Evolutionary conservation across 495 filamentous ascomycete species (phyloP).

Genomic region (Daldinia bambusicola): DNA sequence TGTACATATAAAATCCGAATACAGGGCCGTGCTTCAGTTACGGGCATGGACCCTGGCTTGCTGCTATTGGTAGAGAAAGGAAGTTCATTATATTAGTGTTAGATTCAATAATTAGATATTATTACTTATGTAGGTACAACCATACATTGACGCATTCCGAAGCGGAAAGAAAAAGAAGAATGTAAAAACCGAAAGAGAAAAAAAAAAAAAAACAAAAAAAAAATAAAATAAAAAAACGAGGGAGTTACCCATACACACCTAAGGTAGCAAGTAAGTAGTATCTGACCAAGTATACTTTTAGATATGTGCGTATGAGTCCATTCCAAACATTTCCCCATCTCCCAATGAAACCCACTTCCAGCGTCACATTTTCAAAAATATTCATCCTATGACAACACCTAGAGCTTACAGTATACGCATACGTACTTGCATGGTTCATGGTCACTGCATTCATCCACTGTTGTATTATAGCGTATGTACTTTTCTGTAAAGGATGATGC

Average conservation of each 20-base stretch:
- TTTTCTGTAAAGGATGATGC: slow-evolving; percentile 18
- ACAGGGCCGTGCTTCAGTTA: not conserved
- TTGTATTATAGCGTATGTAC: not conserved
- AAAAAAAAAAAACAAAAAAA: not conserved
- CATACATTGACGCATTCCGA: no score
- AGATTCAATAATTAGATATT: slow-evolving; percentile 28
- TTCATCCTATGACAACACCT: slow-evolving; percentile 19
- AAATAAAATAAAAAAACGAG: not conserved
- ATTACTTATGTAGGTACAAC: not conserved
- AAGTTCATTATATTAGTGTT: slow-evolving; percentile 9
- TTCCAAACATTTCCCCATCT: slow-evolving; percentile 13
- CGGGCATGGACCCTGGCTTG: not conserved
- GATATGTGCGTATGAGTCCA: slow-evolving; percentile 8
- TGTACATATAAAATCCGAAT: not conserved
- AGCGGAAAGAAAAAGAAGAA: no score
- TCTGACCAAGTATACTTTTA: no score
- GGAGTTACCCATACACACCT: not conserved
- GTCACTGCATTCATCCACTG: slow-evolving; percentile 10
- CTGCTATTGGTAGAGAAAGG: slow-evolving; percentile 11
- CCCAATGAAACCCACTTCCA: slow-evolving; percentile 18
- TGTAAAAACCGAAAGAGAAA: not conserved
- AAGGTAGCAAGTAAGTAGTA: no score
- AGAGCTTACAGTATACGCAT: slow-evolving; percentile 14
- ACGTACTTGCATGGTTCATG: not conserved
- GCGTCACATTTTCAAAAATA: slow-evolving; percentile 7